Percentiles rank a stretch among this genome's conserved stretches.
phyloP scores from a whole-genome alignment of 352 stramenopile species.

The Globisporangium nagaii region DNA sequence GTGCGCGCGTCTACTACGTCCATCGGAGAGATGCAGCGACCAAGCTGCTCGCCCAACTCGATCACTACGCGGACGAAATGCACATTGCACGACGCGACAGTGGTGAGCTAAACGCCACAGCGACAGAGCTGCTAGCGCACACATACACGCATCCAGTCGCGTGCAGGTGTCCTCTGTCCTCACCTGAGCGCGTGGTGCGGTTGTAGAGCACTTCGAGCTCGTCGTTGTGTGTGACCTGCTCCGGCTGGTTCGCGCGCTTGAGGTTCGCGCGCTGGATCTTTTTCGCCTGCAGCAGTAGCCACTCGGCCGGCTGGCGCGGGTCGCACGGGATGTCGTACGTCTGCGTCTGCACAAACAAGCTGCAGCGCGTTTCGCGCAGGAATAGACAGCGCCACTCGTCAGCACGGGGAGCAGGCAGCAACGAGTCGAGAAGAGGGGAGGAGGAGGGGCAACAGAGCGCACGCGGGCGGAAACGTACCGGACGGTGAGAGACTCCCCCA shows the following conservation, averaged over 20 bases:
- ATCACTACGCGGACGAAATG: too few relatives aligned
- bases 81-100: too few relatives aligned
- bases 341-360: slow-evolving; percentile 72
- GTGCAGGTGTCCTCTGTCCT: too few relatives aligned
- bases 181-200: slow-evolving; percentile 45
- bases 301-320: slow-evolving; percentile 58
- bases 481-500: slow-evolving; percentile 14
- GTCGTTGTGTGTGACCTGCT: slow-evolving; percentile 27
- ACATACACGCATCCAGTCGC: neutral
- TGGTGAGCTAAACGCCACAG: too few relatives aligned
- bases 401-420: too few relatives aligned
- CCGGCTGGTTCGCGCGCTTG: slow-evolving; percentile 18
- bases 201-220: slow-evolving; percentile 83
- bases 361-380: slow-evolving; percentile 11
- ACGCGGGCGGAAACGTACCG: neutral
- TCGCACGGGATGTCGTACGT: slow-evolving; percentile 84
- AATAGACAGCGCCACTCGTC: neutral
- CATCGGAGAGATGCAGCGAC: slow-evolving; percentile 54
- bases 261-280: slow-evolving; percentile 64
- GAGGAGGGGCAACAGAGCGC: neutral
- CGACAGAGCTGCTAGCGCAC: too few relatives aligned
- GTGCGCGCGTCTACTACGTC: slow-evolving; percentile 75
- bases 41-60: slow-evolving; percentile 63
- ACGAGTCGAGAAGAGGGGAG: neutral
- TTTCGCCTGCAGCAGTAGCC: slow-evolving; percentile 72